Base-by-base conservation (phyloP, 331 rosid species). In the Cydonia oblonga region DNA sequence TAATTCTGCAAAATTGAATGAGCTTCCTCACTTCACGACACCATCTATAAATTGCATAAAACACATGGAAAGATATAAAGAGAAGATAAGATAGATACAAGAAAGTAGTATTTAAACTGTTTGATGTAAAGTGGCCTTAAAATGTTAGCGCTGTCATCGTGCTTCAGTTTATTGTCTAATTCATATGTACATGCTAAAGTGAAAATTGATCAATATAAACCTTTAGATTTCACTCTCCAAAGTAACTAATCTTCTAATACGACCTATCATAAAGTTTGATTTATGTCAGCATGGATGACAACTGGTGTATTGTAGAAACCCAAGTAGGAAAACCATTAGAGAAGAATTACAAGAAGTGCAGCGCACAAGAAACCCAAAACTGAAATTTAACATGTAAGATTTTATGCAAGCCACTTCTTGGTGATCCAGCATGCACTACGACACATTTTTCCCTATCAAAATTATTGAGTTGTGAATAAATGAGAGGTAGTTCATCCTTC, bases 1-100 rank as follows among this genome's bases (percentile, higher is more conserved):
- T 84, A 49, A 87, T 69, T 80, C 96, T 90, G 92, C 75, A 74
- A 84, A 65, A 68, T 68, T 62, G 61, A 56, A 77, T 59, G 11
- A 74, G 51, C 40, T 57, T 65, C 24, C 46, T 64, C 63, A 52
- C 73, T 84, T 26, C 70, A 46, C 29, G 18, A 19, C 29, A 38
- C 64, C 60, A 51, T 68, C 46, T 12, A 40, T 44, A 57, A 40
- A 16, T 49, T 49, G 54, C 20, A 0, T 49, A 18, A 25, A 61
- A 13, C 42, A 7, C 32, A 35, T 12, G 32, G 71, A 62, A 12
- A 18, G 49, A 46, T 15, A 28, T n/a, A n/a, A n/a, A n/a, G n/a
- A 22, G 1, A 67, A 42, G 13, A 68, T 0, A 9, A 10, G 11
- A 59, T 64, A 23, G 51, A 9, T 22, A 33, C 51, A 33, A 71